These are phyloP conservation scores for Nadsonia starkeyi-henricii DNA, from an alignment of 1,139 yeast species.

Conservation along the genomic window DNA sequence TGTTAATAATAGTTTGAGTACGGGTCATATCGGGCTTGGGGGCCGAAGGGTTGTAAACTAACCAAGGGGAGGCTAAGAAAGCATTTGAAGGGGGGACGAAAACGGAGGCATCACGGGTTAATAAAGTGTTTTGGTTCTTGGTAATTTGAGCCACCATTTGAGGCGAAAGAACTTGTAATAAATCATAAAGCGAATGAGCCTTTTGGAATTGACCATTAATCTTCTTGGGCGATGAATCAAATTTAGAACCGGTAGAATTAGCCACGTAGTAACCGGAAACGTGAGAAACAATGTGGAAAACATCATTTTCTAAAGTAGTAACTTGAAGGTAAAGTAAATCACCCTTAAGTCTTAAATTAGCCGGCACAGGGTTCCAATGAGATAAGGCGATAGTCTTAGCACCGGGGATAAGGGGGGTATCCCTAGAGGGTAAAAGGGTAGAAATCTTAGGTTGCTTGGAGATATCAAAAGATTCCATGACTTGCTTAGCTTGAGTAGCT, in stretches of 20 bases:
- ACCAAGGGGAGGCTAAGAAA: slow-evolving; percentile 64
- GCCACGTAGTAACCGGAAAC: slow-evolving; percentile 68
- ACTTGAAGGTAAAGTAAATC: slow-evolving; percentile 65
- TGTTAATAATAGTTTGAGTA: slow-evolving; percentile 31
- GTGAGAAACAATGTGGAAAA: slow-evolving; percentile 63
- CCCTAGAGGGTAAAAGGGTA: slow-evolving; percentile 16
- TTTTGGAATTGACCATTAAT: slow-evolving; percentile 27
- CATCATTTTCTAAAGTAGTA: slow-evolving; percentile 71
- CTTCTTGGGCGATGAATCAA: slow-evolving; percentile 45
- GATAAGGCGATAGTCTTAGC: slow-evolving; percentile 50
- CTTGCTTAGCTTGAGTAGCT: slow-evolving; percentile 6
- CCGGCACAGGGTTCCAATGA: slow-evolving; percentile 85
- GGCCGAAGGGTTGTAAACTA: slow-evolving; percentile 28
- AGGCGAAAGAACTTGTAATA: slow-evolving; percentile 45
- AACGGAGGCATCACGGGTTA: background rate
- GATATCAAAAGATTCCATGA: slow-evolving; percentile 10
- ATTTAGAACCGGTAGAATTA: slow-evolving; percentile 49
- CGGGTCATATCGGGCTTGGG: slow-evolving; percentile 46
- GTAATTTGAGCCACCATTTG: slow-evolving; percentile 30
- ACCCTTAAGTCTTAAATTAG: slow-evolving; percentile 48
- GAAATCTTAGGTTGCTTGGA: slow-evolving; percentile 11
- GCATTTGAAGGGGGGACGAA: slow-evolving; percentile 45
- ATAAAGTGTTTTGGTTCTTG: slow-evolving; percentile 18
- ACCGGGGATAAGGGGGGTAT: slow-evolving; percentile 21
- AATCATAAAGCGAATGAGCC: slow-evolving; percentile 34